Evolutionary conservation across 768 basidiomycete species (phyloP), one percentile per base, ranked within the genome.

Genomic region (Trametes gibbosa): DNA sequence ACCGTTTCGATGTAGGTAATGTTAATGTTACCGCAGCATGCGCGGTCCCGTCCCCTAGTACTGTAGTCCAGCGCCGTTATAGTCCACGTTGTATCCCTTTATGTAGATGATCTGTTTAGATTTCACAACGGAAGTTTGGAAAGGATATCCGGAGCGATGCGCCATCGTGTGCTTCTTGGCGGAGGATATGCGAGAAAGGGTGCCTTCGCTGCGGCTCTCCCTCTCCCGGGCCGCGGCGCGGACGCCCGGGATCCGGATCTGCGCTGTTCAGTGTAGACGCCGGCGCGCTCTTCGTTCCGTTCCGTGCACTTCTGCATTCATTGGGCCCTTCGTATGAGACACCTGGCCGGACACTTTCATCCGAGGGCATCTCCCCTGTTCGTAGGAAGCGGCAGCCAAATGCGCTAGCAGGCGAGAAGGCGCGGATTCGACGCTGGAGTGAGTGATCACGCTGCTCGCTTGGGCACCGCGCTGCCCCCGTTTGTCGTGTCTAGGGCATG

Each of bases 61-160:
- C 39, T 49, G 47, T 56, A 56, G 46, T 25, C 19, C 46, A 49
- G 25, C 25, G 37, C 54, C 46, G 54, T 56, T 49, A 49, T 56
- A 56, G 47, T 48, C 29, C 29, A 32, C 29, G n/a, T 32, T 39
- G 46, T 56, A 49, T 43, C 55, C 47, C 46, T 56, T 47, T 56
- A 56, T 32, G 55, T 56, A 56, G 55, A 56, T 50, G 55, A 39
- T 41, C 24, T 12, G 17, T 35, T 35, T 56, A 56, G 47, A 56
- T 32, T 48, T 25, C 19, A 47, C 55, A 56, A 56, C 49, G 55
- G 46, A 47, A 56, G 10, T 10, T 10, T 47, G 16, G 34, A 56
- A 54, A 34, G 27, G 17, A 16, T 37, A 29, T 35, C 19, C 8
- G 35, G 2, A 35, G 32, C 45, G 24, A 32, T 46, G 53, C 23